phyloP scores from a whole-genome alignment of 345 rosid species.

The Carallia pectinifolia region DNA sequence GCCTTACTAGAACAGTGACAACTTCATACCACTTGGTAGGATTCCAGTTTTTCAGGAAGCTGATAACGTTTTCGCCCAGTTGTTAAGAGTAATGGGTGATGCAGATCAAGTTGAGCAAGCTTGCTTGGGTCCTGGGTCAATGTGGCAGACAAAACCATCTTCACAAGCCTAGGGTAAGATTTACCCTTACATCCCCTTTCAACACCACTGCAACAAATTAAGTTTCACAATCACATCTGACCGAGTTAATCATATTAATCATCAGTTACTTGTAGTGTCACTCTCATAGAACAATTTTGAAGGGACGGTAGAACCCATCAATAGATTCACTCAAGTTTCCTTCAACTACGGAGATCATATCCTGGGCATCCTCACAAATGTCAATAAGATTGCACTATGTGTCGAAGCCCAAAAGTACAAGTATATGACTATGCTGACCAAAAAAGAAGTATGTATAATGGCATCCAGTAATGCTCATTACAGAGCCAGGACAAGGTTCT shows the following conservation, averaged over 20 bases:
- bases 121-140: conserved; percentile 96
- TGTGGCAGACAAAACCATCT: conserved; percentile 92
- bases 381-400: background rate
- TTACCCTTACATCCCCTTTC: conserved; percentile 85
- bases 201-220: conserved; percentile 55
- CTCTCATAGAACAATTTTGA: background rate
- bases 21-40: conserved; percentile 67
- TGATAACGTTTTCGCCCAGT: conserved; percentile 69
- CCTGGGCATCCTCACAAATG: background rate
- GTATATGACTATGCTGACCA: background rate
- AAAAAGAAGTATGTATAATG: background rate
- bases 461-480: background rate
- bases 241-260: background rate
- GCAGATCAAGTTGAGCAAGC: conserved; percentile 86
- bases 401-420: background rate
- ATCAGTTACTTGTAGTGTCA: background rate
- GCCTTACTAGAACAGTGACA: conserved; percentile 8
- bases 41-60: conserved; percentile 81
- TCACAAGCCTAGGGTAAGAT: conserved; percentile 73
- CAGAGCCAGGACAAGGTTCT: background rate
- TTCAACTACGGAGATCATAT: conserved; percentile 1
- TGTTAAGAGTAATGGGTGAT: conserved; percentile 89
- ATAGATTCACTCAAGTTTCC: background rate
- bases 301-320: background rate
- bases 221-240: background rate